These are phyloP conservation scores for Paramecium sexaurelia DNA, from an alignment of 73 alveolate species.

Conservation along the genomic window DNA sequence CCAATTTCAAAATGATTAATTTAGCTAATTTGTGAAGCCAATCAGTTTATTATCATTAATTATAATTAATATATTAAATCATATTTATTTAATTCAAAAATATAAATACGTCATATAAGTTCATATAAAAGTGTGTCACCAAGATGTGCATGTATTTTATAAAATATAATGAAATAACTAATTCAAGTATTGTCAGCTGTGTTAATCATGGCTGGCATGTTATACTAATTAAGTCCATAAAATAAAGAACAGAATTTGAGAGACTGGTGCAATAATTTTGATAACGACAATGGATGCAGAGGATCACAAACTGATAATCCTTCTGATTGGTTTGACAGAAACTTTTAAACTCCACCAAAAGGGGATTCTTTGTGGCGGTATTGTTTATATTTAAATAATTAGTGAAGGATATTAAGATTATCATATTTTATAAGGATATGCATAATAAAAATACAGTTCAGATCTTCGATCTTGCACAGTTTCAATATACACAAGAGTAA, in stretches of 20 bases:
- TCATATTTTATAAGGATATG: constrained; percentile 87
- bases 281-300: constrained; percentile 88
- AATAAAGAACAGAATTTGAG: neutral
- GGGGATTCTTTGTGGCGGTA: constrained; percentile 79
- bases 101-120: constrained; percentile 66
- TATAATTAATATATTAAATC: constrained; percentile 78
- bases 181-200: neutral
- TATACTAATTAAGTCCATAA: neutral
- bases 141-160: neutral
- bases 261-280: constrained; percentile 80
- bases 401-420: constrained; percentile 84
- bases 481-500: constrained; percentile 81
- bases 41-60: constrained; percentile 74
- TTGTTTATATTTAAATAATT: neutral
- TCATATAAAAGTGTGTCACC: constrained; percentile 86
- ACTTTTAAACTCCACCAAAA: constrained; percentile 93
- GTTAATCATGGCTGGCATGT: neutral
- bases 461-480: constrained; percentile 79
- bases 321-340: constrained; percentile 82
- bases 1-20: constrained; percentile 20
- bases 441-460: constrained; percentile 75
- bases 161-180: neutral
- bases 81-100: constrained; percentile 85
- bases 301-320: constrained; percentile 87
- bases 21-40: constrained; percentile 6